Conservation (phyloP, 345 rosid genomes). For the Eucalyptus fibrosa region DNA sequence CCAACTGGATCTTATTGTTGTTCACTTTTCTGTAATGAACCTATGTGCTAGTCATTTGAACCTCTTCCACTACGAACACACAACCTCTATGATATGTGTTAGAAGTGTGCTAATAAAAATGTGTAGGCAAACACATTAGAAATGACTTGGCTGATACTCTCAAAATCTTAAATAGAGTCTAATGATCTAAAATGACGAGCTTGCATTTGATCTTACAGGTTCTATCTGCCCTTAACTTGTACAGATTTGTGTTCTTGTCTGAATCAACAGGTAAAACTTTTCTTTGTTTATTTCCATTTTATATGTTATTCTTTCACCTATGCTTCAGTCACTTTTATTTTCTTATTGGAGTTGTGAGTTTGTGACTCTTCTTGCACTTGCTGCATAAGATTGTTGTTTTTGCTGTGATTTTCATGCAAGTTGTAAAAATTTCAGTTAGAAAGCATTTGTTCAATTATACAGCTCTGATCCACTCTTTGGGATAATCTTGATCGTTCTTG, state of each 20-base stretch:
- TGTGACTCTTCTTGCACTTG: background rate
- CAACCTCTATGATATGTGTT: background rate
- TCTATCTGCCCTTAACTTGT: slow-evolving; percentile 75
- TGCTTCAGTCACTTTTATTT: background rate
- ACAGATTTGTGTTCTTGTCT: slow-evolving; percentile 54
- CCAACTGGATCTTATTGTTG: background rate
- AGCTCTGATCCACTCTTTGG: background rate
- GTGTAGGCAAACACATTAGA: background rate
- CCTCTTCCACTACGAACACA: background rate
- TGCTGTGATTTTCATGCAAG: background rate
- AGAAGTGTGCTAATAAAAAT: background rate
- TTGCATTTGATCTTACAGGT: slow-evolving; percentile 32
- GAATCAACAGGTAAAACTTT: slow-evolving; percentile 47
- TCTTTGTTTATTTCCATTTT: background rate
- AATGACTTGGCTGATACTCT: background rate
- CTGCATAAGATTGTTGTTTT: background rate
- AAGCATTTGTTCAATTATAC: background rate
- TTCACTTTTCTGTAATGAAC: background rate
- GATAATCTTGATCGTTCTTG: background rate
- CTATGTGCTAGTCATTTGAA: background rate
- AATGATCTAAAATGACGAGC: background rate
- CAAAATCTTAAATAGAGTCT: background rate
- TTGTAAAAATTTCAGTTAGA: background rate
- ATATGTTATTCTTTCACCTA: background rate
- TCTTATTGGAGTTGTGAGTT: background rate